Conservation (phyloP, 2,329 filamentous ascomycete species). For the Apiospora saccharicola region DNA sequence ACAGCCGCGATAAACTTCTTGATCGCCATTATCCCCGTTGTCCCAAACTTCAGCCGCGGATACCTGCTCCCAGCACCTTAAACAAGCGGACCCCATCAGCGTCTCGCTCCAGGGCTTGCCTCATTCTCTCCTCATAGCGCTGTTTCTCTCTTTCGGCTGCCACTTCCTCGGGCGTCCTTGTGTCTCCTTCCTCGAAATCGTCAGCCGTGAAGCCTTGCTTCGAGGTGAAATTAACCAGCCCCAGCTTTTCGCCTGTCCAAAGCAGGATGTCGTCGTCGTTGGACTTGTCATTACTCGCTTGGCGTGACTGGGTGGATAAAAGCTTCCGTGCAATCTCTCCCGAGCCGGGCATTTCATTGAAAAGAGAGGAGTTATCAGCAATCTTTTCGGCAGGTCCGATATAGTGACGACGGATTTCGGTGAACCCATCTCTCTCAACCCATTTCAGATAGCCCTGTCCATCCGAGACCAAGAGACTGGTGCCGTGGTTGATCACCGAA, state of each 20-base stretch:
- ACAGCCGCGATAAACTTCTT: conserved; percentile 18
- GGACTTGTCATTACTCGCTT: conserved; percentile 34
- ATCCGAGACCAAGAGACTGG: conserved; percentile 82
- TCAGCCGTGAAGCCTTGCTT: conserved; percentile 55
- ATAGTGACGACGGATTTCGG: conserved; percentile 61
- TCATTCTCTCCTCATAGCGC: conserved; percentile 75
- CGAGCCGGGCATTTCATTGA: conserved; percentile 58
- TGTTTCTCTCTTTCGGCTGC: conserved; percentile 63
- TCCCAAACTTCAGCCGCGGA: conserved; percentile 18
- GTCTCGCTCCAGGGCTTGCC: conserved; percentile 76
- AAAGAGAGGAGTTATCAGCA: conserved; percentile 58
- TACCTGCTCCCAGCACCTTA: conserved; percentile 64
- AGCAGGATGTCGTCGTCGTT: conserved; percentile 77
- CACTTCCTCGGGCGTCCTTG: conserved; percentile 52
- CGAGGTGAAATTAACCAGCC: conserved; percentile 71
- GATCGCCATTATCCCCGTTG: conserved; percentile 12
- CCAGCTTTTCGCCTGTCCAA: conserved; percentile 88
- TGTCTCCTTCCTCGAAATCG: conserved; percentile 57
- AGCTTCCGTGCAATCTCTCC: conserved; percentile 85
- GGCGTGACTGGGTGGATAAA: conserved; percentile 62
- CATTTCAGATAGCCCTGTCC: conserved; percentile 86
- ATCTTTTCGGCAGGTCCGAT: conserved; percentile 62
- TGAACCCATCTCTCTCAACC: conserved; percentile 84
- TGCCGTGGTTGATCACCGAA: conserved; percentile 82
- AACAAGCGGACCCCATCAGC: conserved; percentile 82